These are phyloP conservation scores for Pogostemon cablin DNA, from an alignment of 257 asterid species.

Conservation along the genomic window DNA sequence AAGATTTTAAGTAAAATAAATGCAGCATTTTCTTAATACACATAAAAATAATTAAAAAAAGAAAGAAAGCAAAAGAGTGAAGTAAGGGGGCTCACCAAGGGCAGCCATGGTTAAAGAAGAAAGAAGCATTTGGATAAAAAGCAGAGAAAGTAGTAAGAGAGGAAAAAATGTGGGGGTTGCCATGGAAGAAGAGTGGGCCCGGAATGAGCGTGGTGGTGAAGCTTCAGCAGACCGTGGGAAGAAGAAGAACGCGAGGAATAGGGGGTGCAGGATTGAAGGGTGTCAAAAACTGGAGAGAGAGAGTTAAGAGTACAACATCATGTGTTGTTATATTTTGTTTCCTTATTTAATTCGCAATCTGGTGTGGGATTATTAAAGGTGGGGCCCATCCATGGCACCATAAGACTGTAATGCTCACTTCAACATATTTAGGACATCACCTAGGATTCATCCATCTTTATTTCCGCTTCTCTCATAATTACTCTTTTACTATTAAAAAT, in stretches of 20 bases:
- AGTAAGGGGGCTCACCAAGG: constrained; percentile 46
- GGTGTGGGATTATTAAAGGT: neutral
- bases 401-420: neutral
- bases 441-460: neutral
- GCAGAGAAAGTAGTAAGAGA: constrained; percentile 29
- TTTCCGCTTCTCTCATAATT: too few species aligned
- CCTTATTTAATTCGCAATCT: constrained; percentile 21
- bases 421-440: neutral
- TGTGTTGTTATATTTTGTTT: too few species aligned
- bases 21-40: constrained; percentile 2
- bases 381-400: constrained; percentile 30
- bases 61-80: neutral
- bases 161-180: constrained; percentile 47
- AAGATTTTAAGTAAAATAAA: constrained; percentile 27
- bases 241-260: neutral
- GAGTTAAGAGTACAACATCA: neutral
- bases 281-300: constrained; percentile 15
- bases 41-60: neutral
- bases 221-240: constrained; percentile 30
- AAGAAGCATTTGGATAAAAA: constrained; percentile 47
- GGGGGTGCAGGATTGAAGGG: constrained; percentile 1
- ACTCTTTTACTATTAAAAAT: too few species aligned
- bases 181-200: constrained; percentile 49
- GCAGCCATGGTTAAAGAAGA: constrained; percentile 46
- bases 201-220: constrained; percentile 12